Evolutionary conservation across 345 rosid species (phyloP).

Genomic region (Arabidopsis suecica): DNA sequence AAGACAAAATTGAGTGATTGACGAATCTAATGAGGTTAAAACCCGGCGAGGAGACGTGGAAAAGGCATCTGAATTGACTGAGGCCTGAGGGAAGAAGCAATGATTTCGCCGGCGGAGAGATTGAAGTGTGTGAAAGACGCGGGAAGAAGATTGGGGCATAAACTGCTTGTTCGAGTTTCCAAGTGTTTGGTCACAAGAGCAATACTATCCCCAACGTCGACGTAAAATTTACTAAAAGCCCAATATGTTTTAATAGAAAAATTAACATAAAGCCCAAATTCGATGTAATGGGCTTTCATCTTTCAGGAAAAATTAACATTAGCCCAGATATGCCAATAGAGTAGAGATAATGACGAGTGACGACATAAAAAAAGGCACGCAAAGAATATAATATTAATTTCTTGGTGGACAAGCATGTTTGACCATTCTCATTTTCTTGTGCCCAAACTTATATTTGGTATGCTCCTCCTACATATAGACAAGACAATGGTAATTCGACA

Average conservation of each 20-base stretch:
- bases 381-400: neutral
- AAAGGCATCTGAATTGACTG: constrained; percentile 6
- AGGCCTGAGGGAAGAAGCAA: constrained; percentile 30
- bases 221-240: neutral
- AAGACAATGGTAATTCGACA: neutral
- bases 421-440: constrained; percentile 33
- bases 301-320: too few relatives aligned
- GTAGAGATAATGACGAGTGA: too few relatives aligned
- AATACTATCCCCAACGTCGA: constrained; percentile 2
- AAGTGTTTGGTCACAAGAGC: constrained; percentile 28
- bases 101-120: constrained; percentile 45
- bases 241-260: neutral
- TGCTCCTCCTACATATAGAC: constrained; percentile 3
- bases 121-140: constrained; percentile 41
- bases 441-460: constrained; percentile 7
- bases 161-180: constrained; percentile 17
- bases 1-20: neutral
- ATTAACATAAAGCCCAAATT: neutral
- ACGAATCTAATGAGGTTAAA: neutral
- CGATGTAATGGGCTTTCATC: neutral
- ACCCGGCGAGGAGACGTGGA: constrained; percentile 2
- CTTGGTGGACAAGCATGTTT: constrained; percentile 30
- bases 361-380: neutral
- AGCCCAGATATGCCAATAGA: too few relatives aligned
- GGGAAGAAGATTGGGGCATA: constrained; percentile 34